Conservation (phyloP, 208 protist species). For the Trypanosoma lewisi region DNA sequence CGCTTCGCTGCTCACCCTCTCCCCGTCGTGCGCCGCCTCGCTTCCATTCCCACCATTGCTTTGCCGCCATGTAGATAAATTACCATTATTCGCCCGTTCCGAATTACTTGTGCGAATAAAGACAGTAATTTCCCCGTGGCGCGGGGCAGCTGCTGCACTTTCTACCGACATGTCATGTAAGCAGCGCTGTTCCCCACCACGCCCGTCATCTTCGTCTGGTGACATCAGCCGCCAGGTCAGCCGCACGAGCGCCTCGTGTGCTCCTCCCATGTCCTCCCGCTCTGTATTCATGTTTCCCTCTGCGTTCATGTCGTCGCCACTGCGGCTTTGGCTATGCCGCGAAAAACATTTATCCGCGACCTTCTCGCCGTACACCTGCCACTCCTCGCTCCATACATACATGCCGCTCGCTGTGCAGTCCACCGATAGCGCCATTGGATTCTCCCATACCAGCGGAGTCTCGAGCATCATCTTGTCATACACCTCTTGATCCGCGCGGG, state of each 20-base stretch:
- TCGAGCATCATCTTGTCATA: constrained; percentile 66
- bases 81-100: not conserved
- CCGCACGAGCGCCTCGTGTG: constrained; percentile 26
- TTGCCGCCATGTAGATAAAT: not conserved
- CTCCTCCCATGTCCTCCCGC: not conserved
- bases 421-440: constrained; percentile 61
- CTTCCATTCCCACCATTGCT: not conserved
- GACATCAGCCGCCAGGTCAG: constrained; percentile 19
- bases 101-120: constrained; percentile 4
- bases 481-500: constrained; percentile 37
- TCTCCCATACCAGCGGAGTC: constrained; percentile 82
- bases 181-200: not conserved
- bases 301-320: not conserved
- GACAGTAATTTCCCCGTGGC: constrained; percentile 5
- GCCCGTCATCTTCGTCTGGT: not conserved
- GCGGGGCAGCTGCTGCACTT: not conserved
- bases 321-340: not conserved
- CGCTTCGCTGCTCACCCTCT: constrained; percentile 7
- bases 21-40: not conserved
- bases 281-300: not conserved
- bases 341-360: constrained; percentile 29
- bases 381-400: constrained; percentile 78
- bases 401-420: constrained; percentile 54
- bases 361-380: constrained; percentile 45
- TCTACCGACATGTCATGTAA: not conserved